Base-by-base conservation (phyloP, 2,329 filamentous ascomycete species). In the Microdochium nivale region DNA sequence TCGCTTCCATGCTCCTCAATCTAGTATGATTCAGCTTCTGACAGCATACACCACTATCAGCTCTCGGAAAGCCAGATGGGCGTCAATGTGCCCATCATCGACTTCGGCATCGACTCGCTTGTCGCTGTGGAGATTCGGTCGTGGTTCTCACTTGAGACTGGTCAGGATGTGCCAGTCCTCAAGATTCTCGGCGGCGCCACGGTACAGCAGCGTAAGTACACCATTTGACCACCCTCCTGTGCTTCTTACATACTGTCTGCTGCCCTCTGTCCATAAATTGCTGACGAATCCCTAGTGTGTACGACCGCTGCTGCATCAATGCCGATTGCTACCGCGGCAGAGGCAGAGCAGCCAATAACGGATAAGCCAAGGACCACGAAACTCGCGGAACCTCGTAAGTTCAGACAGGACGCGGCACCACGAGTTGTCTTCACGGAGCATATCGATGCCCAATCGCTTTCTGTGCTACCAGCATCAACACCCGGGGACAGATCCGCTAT, bases 131-230 rank as follows among this genome's bases (percentile, higher is more conserved):
- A 55, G 70, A 70, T 69, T 14, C 68, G 72, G 7, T 61, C 67
- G 14, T 77, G 74, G 73, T 74, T 74, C 52, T 46, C 66, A 25
- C 70, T 70, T 49, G 59, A 70, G 51, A 33, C 40, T 16, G 13
- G 23, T 4, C 52, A 57, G 10, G 50, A 59, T 23, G 40, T 57
- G 3, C 55, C 58, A 2, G 55, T 57, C 2, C 47, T 59, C 2
- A 52, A 54, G 27, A 52, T 59, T 3, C 49, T 59, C 1, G 40
- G 47, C n/a, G 66, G 1, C 55, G 67, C 1, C 66, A 74, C 50
- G 61, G 75, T 2, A 67, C 70, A 1, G 65, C 74, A 1, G 57
- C 74, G 14, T 70, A 70, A 50, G 61, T 76, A 25, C 53, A n/a
- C n/a, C n/a, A n/a, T n/a, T n/a, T n/a, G n/a, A n/a, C n/a, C n/a